These are phyloP conservation scores for Lyophyllum atratum DNA, from an alignment of 768 basidiomycete genomes.

Conservation along the genomic window DNA sequence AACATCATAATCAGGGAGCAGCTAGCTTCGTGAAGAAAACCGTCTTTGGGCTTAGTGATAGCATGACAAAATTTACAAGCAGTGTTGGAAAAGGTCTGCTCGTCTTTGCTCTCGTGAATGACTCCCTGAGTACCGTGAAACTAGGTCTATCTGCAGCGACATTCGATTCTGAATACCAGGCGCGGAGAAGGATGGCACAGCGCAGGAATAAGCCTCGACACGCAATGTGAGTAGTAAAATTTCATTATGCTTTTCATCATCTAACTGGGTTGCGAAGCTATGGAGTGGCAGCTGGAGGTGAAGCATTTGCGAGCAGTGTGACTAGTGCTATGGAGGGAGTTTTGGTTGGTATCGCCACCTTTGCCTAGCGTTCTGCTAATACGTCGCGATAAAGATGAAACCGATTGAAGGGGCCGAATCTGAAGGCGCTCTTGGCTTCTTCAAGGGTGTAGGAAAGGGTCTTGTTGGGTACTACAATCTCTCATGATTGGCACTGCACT, in stretches of 20 bases:
- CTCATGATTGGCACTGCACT: not conserved
- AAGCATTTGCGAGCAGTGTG: conserved; percentile 90
- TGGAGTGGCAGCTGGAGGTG: conserved; percentile 93
- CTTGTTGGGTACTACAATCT: conserved; percentile 74
- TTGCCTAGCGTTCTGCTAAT: not conserved
- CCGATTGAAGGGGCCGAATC: conserved; percentile 96
- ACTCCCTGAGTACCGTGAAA: not conserved
- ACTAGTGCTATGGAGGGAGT: conserved; percentile 97
- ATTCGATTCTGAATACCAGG: conserved; percentile 95
- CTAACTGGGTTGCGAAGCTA: conserved; percentile 52
- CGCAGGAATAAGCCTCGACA: conserved; percentile 94
- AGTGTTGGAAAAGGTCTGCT: conserved; percentile 89
- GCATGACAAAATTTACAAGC: conserved; percentile 96
- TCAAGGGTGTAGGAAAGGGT: conserved; percentile 97
- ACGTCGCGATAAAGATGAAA: conserved; percentile 64
- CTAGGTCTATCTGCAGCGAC: conserved; percentile 96
- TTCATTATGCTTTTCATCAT: not conserved
- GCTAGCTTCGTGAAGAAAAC: conserved; percentile 99
- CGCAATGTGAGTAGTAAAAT: conserved; percentile 68
- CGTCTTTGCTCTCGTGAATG: not conserved
- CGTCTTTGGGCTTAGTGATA: conserved; percentile 94
- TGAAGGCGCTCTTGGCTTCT: conserved; percentile 93
- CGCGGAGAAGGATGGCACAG: conserved; percentile 82
- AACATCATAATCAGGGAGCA: conserved; percentile 65
- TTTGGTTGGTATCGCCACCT: conserved; percentile 50